Conservation (phyloP, 1,284 basidiomycete genomes). For the Takashimella tepidaria region DNA sequence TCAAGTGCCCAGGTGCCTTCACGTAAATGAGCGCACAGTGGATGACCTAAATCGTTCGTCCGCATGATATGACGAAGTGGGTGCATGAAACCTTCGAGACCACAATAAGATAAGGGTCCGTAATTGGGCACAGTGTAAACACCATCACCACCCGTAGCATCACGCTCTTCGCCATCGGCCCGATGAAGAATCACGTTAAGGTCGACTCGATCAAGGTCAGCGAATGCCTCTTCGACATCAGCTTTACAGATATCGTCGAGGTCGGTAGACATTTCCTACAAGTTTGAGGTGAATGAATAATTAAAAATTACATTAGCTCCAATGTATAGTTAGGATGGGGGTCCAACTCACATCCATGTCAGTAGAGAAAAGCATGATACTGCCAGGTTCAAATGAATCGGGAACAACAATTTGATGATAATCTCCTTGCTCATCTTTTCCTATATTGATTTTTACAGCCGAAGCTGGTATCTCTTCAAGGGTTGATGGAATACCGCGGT, state of each 20-base stretch:
- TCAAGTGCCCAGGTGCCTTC: constrained; percentile 85
- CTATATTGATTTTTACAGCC: constrained; percentile 47
- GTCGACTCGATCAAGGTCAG: constrained; percentile 72
- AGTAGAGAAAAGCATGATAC: constrained; percentile 83
- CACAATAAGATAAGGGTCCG: constrained; percentile 77
- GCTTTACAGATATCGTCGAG: constrained; percentile 67
- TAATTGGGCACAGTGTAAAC: constrained; percentile 70
- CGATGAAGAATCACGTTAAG: constrained; percentile 79
- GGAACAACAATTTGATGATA: constrained; percentile 76
- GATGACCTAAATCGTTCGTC: constrained; percentile 85
- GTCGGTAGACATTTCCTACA: constrained; percentile 52
- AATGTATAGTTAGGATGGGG: too few relatives aligned
- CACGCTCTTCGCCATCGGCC: constrained; percentile 81
- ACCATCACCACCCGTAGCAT: constrained; percentile 68
- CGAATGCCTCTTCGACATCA: constrained; percentile 66
- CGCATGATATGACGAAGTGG: constrained; percentile 73
- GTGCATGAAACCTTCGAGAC: constrained; percentile 93
- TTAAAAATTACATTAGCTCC: too few relatives aligned
- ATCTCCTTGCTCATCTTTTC: constrained; percentile 61
- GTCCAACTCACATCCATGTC: constrained; percentile 54
- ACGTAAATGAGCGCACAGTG: constrained; percentile 78
- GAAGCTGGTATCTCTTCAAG: constrained; percentile 62
- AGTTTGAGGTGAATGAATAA: too few relatives aligned
- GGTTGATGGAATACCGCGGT: constrained; percentile 68
- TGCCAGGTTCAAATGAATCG: constrained; percentile 82